phyloP scores from a whole-genome alignment of 768 basidiomycete species.

The Leucosporidium scottii region DNA sequence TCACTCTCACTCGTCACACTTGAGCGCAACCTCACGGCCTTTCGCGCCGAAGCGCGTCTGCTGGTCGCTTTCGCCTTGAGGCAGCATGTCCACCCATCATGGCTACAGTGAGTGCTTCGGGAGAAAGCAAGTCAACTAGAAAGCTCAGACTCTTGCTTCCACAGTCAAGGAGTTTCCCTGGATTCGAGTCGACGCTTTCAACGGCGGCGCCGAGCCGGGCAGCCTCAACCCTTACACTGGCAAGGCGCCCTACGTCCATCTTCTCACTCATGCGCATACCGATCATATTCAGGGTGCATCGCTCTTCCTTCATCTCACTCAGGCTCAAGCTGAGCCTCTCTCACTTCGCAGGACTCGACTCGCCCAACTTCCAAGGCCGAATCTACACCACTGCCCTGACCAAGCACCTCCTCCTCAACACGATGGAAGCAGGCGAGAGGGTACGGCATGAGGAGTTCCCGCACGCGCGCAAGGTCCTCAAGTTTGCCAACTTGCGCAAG shows the following conservation, averaged over 20 bases:
- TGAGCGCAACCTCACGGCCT: no score
- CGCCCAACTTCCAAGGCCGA: conserved; percentile 62
- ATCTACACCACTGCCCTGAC: conserved; percentile 76
- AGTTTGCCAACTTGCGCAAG: conserved; percentile 71
- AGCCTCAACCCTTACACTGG: conserved; percentile 43
- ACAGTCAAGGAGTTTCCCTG: conserved; percentile 49
- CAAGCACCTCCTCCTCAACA: conserved; percentile 67
- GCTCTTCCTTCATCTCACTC: no score
- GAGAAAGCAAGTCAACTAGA: no score
- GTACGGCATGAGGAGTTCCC: conserved; percentile 53
- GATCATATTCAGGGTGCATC: conserved; percentile 58
- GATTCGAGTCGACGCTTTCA: conserved; percentile 83
- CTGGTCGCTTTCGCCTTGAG: no score
- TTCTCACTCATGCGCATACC: conserved; percentile 84
- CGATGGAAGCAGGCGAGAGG: conserved; percentile 51
- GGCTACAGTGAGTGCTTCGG: conserved; percentile 27
- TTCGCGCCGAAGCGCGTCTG: no score
- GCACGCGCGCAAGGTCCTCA: conserved; percentile 49
- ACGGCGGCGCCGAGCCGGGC: conserved; percentile 40
- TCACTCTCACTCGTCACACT: no score
- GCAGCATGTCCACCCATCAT: conserved; percentile 15
- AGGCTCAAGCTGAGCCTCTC: accelerated
- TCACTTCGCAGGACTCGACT: conserved; percentile 53
- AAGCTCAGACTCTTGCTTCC: conserved; percentile 9
- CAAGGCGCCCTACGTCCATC: conserved; percentile 50